Evolutionary conservation across 345 rosid genomes (phyloP).

Genomic region (Draba incana): DNA sequence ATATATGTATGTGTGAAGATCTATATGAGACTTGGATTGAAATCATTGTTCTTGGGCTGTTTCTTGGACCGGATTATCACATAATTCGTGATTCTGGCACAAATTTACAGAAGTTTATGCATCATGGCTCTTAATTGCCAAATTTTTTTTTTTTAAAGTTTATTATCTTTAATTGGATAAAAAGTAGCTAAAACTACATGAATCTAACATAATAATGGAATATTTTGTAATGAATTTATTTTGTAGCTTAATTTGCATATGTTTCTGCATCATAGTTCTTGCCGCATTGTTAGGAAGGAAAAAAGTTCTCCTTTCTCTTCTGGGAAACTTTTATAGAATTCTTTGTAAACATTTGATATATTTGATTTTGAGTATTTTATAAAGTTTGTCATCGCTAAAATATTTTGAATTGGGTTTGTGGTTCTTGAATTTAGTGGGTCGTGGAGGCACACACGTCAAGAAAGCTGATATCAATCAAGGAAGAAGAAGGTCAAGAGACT

Average conservation of each 20-base stretch:
- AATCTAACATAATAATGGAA: conserved; percentile 17
- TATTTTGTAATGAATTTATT: conserved; percentile 1
- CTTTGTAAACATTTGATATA: neutral
- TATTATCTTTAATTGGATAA: neutral
- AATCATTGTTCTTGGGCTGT: conserved; percentile 7
- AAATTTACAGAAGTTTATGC: neutral
- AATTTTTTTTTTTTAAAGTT: neutral
- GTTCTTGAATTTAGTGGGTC: conserved; percentile 18
- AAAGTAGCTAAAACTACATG: neutral
- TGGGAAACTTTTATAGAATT: neutral
- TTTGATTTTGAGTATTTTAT: neutral
- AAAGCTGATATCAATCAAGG: conserved; percentile 28
- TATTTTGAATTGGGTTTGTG: conserved; percentile 1
- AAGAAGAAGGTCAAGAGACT: conserved; percentile 26
- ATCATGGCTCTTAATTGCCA: no score
- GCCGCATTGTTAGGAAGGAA: conserved; percentile 24
- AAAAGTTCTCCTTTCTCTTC: neutral
- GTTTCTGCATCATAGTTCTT: conserved; percentile 25
- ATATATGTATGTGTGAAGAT: neutral
- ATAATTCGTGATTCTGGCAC: neutral
- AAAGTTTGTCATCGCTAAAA: neutral
- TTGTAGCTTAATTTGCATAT: conserved; percentile 10
- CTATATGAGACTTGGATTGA: conserved; percentile 7
- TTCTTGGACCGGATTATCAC: conserved; percentile 16
- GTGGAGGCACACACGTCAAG: conserved; percentile 42